Conservation (phyloP, 2,329 filamentous ascomycete genomes). For the Alternaria solani region DNA sequence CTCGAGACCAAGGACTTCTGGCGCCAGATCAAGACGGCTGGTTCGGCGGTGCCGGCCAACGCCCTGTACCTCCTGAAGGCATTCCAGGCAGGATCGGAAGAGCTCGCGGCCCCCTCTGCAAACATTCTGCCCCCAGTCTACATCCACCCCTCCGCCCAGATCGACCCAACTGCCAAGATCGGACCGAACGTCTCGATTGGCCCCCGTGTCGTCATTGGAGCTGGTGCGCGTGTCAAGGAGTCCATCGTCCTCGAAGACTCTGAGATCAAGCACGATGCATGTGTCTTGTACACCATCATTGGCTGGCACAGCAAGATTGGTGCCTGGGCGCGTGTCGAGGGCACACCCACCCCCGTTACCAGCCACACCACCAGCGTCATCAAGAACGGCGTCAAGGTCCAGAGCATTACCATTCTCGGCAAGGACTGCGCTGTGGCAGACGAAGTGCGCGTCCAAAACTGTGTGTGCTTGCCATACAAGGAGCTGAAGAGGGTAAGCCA, state of each 20-base stretch:
- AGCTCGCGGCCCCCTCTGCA: conserved; percentile 82
- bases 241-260: conserved; percentile 93
- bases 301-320: conserved; percentile 96
- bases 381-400: conserved; percentile 98
- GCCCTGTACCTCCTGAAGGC: conserved; percentile 96
- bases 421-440: conserved; percentile 96
- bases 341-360: conserved; percentile 83
- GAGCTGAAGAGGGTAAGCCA: conserved; percentile 90
- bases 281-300: conserved; percentile 93
- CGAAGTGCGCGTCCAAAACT: conserved; percentile 96
- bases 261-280: conserved; percentile 96
- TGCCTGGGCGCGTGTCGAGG: conserved; percentile 98
- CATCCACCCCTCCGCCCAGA: conserved; percentile 89
- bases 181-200: conserved; percentile 97
- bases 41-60: conserved; percentile 95
- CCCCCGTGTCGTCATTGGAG: conserved; percentile 82
- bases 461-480: conserved; percentile 96
- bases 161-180: conserved; percentile 94
- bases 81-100: conserved; percentile 79
- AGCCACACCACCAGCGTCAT: conserved; percentile 94
- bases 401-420: conserved; percentile 95
- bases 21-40: conserved; percentile 99
- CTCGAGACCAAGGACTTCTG: conserved; percentile 99
- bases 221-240: conserved; percentile 93
- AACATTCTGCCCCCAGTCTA: conserved; percentile 93